Base-by-base conservation (phyloP, 257 asterid genomes). In the Salvia hispanica region DNA sequence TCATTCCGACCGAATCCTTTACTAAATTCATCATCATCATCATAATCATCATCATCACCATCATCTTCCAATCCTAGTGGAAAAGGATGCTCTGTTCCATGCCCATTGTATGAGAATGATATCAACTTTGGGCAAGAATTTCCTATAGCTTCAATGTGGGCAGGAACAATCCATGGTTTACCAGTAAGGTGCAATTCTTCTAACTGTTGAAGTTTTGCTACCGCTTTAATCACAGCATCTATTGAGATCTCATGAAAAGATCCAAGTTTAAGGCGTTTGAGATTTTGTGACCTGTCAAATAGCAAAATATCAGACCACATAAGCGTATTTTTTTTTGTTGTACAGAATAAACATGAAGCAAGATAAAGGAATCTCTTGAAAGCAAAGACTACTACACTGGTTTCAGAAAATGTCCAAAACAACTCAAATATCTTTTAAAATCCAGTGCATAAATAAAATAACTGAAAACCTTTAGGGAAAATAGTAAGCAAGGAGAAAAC, bases 141-240 rank as follows among this genome's bases (percentile, higher is more conserved):
- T 50, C 88, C 86, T n/a, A 82, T 67, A 16, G 54, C 12, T 47
- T 77, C 81, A 25, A 82, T 54, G 2, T 60, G 48, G 43, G 3
- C 45, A 13, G 58, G 16, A 6, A 3, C 1, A 58, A 44, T 21
- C 4, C 0, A 4, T 11, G 52, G 9, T 58, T 37, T 54, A 39
- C 56, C 18, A 46, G 52, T 25, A 39, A 86, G 74, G 67, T 84
- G 88, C 78, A 86, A 55, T 78, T 84, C 88, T 69, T 82, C 90
- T 70, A 86, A 54, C 50, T 70, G 37, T 8, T 86, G 81, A 44
- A 80, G 69, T 42, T 34, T 77, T 74, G 56, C 62, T 8, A 71
- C 71, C 8, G 86, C 83, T 74, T 37, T 63, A 48, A 31, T 44
- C 62, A 84, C 59, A 18, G 72, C 71, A 6, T 15, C 15, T 0